These are phyloP conservation scores for Saturnispora dispora DNA, from an alignment of 805 yeast species.

Conservation along the genomic window DNA sequence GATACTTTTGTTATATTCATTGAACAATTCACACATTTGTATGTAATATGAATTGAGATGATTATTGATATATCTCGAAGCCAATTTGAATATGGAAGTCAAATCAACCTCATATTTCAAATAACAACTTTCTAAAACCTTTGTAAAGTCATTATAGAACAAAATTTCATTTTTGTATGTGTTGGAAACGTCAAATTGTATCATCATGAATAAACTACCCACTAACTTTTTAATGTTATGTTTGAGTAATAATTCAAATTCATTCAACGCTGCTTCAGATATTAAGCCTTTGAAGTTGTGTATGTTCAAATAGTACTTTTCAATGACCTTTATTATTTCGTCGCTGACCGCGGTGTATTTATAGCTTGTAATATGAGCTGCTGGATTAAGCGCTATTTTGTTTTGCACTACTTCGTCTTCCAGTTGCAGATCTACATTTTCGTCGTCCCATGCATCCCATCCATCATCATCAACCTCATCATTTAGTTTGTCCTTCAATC, in stretches of 20 bases:
- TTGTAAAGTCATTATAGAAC: slow-evolving; percentile 27
- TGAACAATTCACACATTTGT: slow-evolving; percentile 9
- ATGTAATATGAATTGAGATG: slow-evolving; percentile 8
- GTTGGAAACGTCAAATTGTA: slow-evolving; percentile 12
- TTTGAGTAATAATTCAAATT: slow-evolving; percentile 19
- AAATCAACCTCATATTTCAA: slow-evolving; percentile 15
- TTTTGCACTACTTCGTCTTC: slow-evolving; percentile 2
- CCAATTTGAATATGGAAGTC: slow-evolving; percentile 18
- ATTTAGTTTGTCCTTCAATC: slow-evolving; percentile 10
- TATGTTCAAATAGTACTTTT: slow-evolving; percentile 16
- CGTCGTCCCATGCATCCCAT: slow-evolving; percentile 18
- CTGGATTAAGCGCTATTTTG: not conserved
- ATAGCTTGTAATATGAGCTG: slow-evolving; percentile 10
- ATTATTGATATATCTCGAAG: slow-evolving; percentile 13
- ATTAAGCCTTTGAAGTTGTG: slow-evolving; percentile 12
- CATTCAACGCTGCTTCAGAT: slow-evolving; percentile 11
- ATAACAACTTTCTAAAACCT: slow-evolving; percentile 18
- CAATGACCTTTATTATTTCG: slow-evolving; percentile 13
- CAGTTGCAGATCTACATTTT: slow-evolving; percentile 11
- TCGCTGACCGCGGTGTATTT: slow-evolving; percentile 16
- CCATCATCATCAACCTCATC: slow-evolving; percentile 25
- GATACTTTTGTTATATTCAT: slow-evolving; percentile 15
- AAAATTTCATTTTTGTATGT: slow-evolving; percentile 21
- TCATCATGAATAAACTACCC: slow-evolving; percentile 21
- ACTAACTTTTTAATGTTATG: slow-evolving; percentile 22